phyloP scores from a whole-genome alignment of 495 filamentous ascomycete genomes.

The Penicilliopsis zonata region DNA sequence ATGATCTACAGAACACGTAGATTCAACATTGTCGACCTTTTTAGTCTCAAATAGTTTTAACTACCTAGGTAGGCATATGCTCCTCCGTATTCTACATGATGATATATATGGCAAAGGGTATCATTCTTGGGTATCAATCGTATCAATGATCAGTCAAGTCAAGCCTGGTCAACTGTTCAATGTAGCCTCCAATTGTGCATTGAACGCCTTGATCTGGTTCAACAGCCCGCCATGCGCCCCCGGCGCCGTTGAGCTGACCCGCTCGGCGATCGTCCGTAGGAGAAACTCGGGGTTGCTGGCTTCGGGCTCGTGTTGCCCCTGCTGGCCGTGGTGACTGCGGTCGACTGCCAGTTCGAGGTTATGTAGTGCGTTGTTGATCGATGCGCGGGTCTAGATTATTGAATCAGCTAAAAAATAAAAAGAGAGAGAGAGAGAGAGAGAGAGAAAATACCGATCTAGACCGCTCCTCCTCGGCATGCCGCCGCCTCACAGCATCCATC shows the following conservation, averaged over 20 bases:
- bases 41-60: no score
- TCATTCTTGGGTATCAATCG: no score
- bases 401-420: background rate
- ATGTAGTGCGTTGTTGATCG: conserved; percentile 35
- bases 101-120: no score
- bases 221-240: conserved; percentile 29
- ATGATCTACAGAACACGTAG: no score
- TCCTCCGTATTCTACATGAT: no score
- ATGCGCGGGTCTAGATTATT: conserved; percentile 19
- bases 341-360: conserved; percentile 33
- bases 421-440: conserved; percentile 1
- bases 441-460: conserved; percentile 20
- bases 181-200: conserved; percentile 29
- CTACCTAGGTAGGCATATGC: no score
- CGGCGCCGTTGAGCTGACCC: conserved; percentile 26
- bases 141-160: conserved; percentile 1
- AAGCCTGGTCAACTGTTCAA: conserved; percentile 16
- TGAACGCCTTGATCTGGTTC: conserved; percentile 30
- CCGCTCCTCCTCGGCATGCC: conserved; percentile 35
- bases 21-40: no score
- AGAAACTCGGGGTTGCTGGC: conserved; percentile 29
- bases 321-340: conserved; percentile 18
- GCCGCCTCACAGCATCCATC: conserved; percentile 56
- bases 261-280: conserved; percentile 28
- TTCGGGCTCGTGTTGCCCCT: conserved; percentile 8